A percentile compares a stretch with the other conserved stretches of the same genome.
phyloP scores from a whole-genome alignment of 2,329 filamentous ascomycete genomes.

The Cordyceps javanica region DNA sequence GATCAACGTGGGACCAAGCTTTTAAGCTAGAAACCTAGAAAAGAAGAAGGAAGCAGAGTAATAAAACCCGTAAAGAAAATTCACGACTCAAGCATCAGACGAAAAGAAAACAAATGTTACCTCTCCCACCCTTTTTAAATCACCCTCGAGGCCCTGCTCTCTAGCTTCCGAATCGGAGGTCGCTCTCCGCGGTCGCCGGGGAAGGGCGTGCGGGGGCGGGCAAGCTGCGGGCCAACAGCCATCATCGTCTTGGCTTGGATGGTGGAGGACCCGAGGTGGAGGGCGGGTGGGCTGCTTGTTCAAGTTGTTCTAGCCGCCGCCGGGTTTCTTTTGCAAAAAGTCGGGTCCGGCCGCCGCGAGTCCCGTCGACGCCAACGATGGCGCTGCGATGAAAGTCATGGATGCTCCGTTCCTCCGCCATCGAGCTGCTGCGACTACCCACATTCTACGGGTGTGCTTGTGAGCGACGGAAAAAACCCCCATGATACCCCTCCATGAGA shows the following conservation, averaged over 20 bases:
- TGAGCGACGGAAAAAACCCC: too few relatives aligned
- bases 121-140: not conserved
- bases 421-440: too few relatives aligned
- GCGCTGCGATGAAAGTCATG: not conserved
- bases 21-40: too few relatives aligned
- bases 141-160: not conserved
- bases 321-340: not conserved
- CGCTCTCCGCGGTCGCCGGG: constrained; percentile 13
- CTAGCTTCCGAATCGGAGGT: not conserved
- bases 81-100: not conserved
- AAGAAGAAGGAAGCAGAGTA: too few relatives aligned
- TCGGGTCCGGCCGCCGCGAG: constrained; percentile 1
- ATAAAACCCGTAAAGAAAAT: too few relatives aligned
- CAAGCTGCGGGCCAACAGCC: not conserved
- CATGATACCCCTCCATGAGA: too few relatives aligned
- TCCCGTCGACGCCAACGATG: not conserved
- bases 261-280: too few relatives aligned
- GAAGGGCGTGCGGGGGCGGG: not conserved
- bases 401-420: not conserved
- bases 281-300: not conserved
- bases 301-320: not conserved
- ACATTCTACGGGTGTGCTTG: too few relatives aligned
- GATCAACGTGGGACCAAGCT: not conserved
- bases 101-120: not conserved
- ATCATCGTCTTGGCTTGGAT: not conserved